Evolutionary conservation across 1,284 basidiomycete genomes (phyloP), one percentile per base, ranked within the genome.

Genomic region (Exsudoporus floridanus): DNA sequence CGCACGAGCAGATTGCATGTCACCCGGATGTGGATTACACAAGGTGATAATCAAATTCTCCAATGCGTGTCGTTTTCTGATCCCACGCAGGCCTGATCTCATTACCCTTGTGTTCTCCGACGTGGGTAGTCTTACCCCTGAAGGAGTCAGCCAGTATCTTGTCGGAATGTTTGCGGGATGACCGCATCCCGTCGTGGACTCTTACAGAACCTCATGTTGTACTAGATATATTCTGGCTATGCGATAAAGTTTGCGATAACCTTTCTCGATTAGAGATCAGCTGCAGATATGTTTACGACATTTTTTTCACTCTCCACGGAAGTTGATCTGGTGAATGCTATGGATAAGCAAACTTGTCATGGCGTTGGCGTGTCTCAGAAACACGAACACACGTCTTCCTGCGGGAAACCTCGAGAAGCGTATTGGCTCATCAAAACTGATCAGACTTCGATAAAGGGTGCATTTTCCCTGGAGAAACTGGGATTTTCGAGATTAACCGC

Each of bases 81-180:
- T 63, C 54, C 46, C 53, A 53, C 53, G 41, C 67, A 91, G 88
- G 64, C 90, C 92, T 55, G 89, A 94, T 74, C 74, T 94, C 60
- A 94, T 96, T 61, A 88, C 90, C 13, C 79, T 95, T 31, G 88
- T 97, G 31, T 92, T 97, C 65, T 92, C 90, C 53, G 94, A 97
- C 60, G 88, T 95, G 25, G 94, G 94, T 33, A 91, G 92, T 58
- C 76, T 97, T 57, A 95, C 94, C 18, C 94, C 94, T 37, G 88
- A 90, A 70, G 92, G 91, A 52, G 92, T 95, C 46, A 92, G 89
- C 67, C 91, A 92, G 70, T 93, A 93, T 67, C 78, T 94, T 52
- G 89, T 94, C 57, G 89, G 90, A 57, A 93, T 94, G 84, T 94
- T 94, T 74, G 84, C 88, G 58, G 88, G 84, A 62, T 88, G 71